phyloP scores from a whole-genome alignment of 2,329 filamentous ascomycete species.

The Metarhizium anisopliae region DNA sequence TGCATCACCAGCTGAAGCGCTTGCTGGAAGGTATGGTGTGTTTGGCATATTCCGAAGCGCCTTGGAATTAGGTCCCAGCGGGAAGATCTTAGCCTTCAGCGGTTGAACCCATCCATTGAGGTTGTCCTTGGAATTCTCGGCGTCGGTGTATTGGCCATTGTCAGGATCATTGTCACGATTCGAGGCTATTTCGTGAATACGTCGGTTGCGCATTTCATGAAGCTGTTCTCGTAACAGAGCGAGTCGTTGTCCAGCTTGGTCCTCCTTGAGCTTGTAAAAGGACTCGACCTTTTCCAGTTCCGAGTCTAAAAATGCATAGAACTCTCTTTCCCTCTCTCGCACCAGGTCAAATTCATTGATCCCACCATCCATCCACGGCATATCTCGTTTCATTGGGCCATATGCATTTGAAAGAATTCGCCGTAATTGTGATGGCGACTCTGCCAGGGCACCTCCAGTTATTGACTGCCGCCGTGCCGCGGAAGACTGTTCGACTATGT shows the following conservation, averaged over 20 bases:
- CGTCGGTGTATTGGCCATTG: slow-evolving; percentile 11
- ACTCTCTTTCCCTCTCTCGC: slow-evolving; percentile 69
- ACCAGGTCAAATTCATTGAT: slow-evolving; percentile 49
- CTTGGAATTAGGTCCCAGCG: slow-evolving; percentile 51
- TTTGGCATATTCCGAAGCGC: slow-evolving; percentile 45
- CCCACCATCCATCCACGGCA: slow-evolving; percentile 30
- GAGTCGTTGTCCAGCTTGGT: slow-evolving; percentile 69
- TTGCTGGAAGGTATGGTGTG: slow-evolving; percentile 33
- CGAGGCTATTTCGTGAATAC: slow-evolving; percentile 60
- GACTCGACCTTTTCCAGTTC: slow-evolving; percentile 86
- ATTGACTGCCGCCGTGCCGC: slow-evolving; percentile 9
- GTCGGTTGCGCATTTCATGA: slow-evolving; percentile 83
- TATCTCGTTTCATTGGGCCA: slow-evolving; percentile 1
- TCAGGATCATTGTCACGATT: slow-evolving; percentile 24
- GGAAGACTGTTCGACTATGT: background rate
- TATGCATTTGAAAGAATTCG: slow-evolving; percentile 25
- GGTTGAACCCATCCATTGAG: slow-evolving; percentile 39
- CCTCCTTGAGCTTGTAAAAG: slow-evolving; percentile 84
- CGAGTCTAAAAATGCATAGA: slow-evolving; percentile 73
- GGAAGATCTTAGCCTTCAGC: slow-evolving; percentile 44
- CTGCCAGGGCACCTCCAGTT: slow-evolving; percentile 5
- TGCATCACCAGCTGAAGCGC: slow-evolving; percentile 19
- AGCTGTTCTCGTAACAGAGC: slow-evolving; percentile 69
- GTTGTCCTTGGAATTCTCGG: slow-evolving; percentile 19
- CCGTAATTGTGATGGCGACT: slow-evolving; percentile 22